These are phyloP conservation scores for Circinella minor DNA, from an alignment of 371 early-diverging fungal species.

Conservation along the genomic window DNA sequence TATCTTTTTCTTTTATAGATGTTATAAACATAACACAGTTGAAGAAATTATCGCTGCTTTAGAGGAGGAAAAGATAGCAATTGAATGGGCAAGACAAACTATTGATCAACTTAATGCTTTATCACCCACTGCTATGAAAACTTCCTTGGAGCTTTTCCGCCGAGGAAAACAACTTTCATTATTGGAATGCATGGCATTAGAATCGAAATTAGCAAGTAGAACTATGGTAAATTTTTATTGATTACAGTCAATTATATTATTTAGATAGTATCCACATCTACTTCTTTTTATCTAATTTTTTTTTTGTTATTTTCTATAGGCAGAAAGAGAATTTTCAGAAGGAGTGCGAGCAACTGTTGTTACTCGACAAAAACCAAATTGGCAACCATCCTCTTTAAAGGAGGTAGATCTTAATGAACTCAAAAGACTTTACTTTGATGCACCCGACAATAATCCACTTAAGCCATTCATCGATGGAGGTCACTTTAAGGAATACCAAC, in stretches of 20 bases:
- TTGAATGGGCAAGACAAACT: slow-evolving; percentile 76
- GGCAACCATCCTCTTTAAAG: slow-evolving; percentile 69
- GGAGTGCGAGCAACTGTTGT: slow-evolving; percentile 80
- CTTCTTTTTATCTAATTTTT: background rate
- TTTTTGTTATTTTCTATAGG: background rate
- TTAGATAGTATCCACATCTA: background rate
- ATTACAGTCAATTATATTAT: background rate
- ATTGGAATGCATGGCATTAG: slow-evolving; percentile 84
- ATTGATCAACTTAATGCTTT: slow-evolving; percentile 63
- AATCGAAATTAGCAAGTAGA: slow-evolving; percentile 60
- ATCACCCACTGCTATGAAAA: slow-evolving; percentile 92
- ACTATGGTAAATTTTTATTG: background rate
- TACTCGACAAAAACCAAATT: slow-evolving; percentile 56
- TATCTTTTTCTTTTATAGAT: slow-evolving; percentile 4
- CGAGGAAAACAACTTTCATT: slow-evolving; percentile 70
- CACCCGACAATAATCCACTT: slow-evolving; percentile 33
- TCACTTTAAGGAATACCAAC: slow-evolving; percentile 69
- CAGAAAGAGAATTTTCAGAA: slow-evolving; percentile 73
- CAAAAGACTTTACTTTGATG: slow-evolving; percentile 62
- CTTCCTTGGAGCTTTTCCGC: slow-evolving; percentile 83
- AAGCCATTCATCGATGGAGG: slow-evolving; percentile 37
- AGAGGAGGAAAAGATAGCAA: slow-evolving; percentile 52
- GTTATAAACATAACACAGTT: slow-evolving; percentile 77
- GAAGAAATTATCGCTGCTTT: slow-evolving; percentile 85
- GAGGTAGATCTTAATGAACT: slow-evolving; percentile 62